These are phyloP conservation scores for Cordyceps sp. DNA, from an alignment of 2,329 filamentous ascomycete genomes.

Conservation along the genomic window DNA sequence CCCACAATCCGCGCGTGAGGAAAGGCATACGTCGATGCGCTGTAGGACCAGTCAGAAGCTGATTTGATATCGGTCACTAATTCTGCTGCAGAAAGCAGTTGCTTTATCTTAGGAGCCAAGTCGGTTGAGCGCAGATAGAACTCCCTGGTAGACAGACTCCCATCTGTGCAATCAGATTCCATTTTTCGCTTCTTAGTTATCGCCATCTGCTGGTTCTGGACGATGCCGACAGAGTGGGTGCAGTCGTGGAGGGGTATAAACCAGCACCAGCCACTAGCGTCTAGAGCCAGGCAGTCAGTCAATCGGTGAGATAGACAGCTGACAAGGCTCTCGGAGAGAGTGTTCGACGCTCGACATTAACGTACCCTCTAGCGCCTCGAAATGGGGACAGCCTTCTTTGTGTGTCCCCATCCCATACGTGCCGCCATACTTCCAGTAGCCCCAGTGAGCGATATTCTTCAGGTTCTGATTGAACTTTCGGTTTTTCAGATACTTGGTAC, in stretches of 20 bases:
- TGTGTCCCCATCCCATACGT: constrained; percentile 16
- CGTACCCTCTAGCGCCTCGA: constrained; percentile 23
- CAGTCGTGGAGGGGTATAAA: constrained; percentile 30
- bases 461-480: constrained; percentile 26
- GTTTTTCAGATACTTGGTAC: constrained; percentile 31
- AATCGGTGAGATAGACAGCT: too few species aligned
- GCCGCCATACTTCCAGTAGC: constrained; percentile 23
- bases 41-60: constrained; percentile 31
- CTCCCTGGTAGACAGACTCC: constrained; percentile 6
- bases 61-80: constrained; percentile 18
- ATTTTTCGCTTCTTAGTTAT: constrained; percentile 13
- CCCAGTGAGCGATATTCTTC: constrained; percentile 33
- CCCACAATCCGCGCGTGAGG: constrained; percentile 23
- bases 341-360: neutral
- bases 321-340: neutral
- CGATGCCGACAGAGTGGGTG: constrained; percentile 24
- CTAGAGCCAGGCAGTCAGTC: too few species aligned
- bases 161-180: too few species aligned
- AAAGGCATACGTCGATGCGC: constrained; percentile 21
- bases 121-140: constrained; percentile 19
- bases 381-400: constrained; percentile 20
- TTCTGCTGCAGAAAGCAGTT: constrained; percentile 14
- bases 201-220: constrained; percentile 20
- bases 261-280: constrained; percentile 33
- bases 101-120: constrained; percentile 12